A percentile compares a stretch with the other conserved stretches of the same genome.
phyloP scores from a whole-genome alignment of 2,329 filamentous ascomycete species.

The Colletotrichum chrysophilum region DNA sequence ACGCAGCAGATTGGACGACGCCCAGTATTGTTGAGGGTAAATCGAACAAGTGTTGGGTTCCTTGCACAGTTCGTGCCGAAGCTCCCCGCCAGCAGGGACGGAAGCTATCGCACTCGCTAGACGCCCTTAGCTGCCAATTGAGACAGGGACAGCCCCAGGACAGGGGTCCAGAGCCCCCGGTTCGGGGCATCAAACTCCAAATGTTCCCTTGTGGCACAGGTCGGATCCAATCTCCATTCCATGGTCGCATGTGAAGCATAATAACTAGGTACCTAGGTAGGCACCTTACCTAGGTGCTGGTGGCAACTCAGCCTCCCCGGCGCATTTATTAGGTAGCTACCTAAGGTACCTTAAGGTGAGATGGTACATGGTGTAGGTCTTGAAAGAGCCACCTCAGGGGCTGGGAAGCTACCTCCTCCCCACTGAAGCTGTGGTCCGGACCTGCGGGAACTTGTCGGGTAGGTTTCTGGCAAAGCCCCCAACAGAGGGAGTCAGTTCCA shows the following conservation, averaged over 20 bases:
- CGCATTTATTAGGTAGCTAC: not conserved
- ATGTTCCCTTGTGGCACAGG: not conserved
- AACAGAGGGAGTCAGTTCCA: not conserved
- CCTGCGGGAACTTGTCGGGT: not conserved
- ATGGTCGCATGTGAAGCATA: not conserved
- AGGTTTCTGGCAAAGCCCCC: not conserved
- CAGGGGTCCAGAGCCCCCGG: not conserved
- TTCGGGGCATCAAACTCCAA: not conserved
- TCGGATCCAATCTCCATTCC: not conserved
- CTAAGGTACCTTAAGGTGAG: no score
- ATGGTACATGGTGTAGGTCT: not conserved
- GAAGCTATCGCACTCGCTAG: not conserved
- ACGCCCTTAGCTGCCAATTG: not conserved
- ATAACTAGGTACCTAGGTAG: no score
- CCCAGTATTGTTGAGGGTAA: not conserved
- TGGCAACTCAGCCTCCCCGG: not conserved
- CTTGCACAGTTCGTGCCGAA: not conserved
- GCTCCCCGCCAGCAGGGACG: not conserved
- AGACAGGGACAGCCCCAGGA: slow-evolving; percentile 6
- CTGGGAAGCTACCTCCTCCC: not conserved
- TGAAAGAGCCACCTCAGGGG: not conserved
- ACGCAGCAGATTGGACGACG: not conserved
- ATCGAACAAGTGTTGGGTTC: not conserved
- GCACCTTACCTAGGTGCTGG: not conserved
- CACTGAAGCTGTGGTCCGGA: not conserved